Base-by-base conservation (phyloP, 1,284 basidiomycete genomes). In the Entoloma clypeatum region DNA sequence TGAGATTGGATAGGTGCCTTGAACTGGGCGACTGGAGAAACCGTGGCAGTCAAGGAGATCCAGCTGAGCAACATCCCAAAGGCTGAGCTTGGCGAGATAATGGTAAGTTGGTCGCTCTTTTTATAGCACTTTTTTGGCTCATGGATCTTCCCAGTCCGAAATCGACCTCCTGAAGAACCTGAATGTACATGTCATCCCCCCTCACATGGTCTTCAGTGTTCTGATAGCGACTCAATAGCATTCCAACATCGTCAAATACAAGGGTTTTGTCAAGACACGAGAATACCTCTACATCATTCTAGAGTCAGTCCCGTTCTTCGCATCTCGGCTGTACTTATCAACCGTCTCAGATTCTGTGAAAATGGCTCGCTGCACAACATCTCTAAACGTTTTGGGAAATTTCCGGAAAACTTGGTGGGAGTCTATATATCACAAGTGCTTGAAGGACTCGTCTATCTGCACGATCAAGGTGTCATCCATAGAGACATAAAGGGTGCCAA, bases 401-500 rank as follows among this genome's bases (percentile, higher is more conserved):
- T 98, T 58, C 95, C 95, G 0, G 95, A 99, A 64, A 88, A 81
- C 49, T 81, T 98, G 23, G 95, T 98, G 29, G 93, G 90, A 1
- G 91, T 97, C 7, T 98, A 98, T 67, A 92, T 97, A 55, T 88
- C 87, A 35, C 95, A 98, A 65, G 85, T 92, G 13, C 75, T 97
- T 24, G 88, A 95, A 57, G 93, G 93, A 1, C 74, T 97, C 14
- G 82, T 92, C 31, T 98, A 97, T 61, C 79, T 98, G 8, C 94
- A 98, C 59, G 93, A 96, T 53, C 92, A 95, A 68, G 94, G 93
- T 71, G 93, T 97, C 43, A 96, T 97, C 52, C 94, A 98, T 63
- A 79, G 94, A n/a, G 94, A 98, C 57, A 97, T 98, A 71, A 98
- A 98, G 63, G 94, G 93, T 27, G 93, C 94, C 10, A 98, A 97